Evolutionary conservation across 2,329 filamentous ascomycete genomes (phyloP).

Genomic region (Pseudogymnoascus sp.): DNA sequence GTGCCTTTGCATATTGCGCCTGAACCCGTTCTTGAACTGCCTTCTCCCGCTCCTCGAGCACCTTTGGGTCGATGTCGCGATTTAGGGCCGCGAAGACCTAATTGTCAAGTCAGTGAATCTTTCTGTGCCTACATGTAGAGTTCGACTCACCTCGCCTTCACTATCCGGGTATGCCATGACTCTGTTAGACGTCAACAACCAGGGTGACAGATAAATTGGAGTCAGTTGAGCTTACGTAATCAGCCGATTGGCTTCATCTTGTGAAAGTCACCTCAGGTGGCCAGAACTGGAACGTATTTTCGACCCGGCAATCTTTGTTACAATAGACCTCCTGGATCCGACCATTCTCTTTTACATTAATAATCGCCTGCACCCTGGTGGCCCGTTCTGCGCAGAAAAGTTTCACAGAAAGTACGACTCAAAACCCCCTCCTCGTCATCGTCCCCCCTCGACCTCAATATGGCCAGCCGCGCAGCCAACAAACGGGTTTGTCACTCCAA

Average conservation of each 20-base stretch:
- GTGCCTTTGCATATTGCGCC: constrained; percentile 39
- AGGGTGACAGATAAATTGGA: constrained; percentile 6
- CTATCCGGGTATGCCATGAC: constrained; percentile 16
- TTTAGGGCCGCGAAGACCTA: constrained; percentile 57
- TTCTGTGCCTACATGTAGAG: constrained; percentile 31
- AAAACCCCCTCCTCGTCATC: constrained; percentile 9
- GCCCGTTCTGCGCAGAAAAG: background rate
- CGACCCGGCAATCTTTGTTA: constrained; percentile 16
- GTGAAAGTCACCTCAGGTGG: background rate
- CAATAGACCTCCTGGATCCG: background rate
- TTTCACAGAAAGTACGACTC: background rate
- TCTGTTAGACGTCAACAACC: background rate
- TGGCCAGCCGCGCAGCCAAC: constrained; percentile 68
- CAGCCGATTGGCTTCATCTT: background rate
- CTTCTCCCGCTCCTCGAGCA: constrained; percentile 53
- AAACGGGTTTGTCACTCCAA: constrained; percentile 51
- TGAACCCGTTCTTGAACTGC: constrained; percentile 44
- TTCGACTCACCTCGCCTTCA: constrained; percentile 40
- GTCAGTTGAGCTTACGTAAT: constrained; percentile 5
- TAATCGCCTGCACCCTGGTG: background rate
- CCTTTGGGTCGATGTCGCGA: constrained; percentile 52
- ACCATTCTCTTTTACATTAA: background rate
- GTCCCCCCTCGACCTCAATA: constrained; percentile 33
- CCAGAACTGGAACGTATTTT: constrained; percentile 18
- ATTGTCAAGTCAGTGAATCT: constrained; percentile 15